Base-by-base conservation (phyloP, 306 rosid species). In the Morella rubra region DNA sequence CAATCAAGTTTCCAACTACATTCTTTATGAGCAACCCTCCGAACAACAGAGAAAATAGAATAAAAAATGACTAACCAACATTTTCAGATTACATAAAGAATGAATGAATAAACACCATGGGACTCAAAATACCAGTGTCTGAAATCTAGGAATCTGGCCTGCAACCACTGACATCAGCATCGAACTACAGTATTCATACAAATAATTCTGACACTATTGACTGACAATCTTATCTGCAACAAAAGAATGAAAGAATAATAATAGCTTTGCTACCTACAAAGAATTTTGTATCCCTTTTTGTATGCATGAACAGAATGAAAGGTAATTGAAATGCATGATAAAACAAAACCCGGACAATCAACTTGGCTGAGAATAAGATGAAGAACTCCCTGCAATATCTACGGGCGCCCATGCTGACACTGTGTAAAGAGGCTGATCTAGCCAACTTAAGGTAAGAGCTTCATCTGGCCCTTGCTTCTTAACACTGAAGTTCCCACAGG, bases 391-490 rank as follows among this genome's bases (percentile, higher is more conserved):
- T 12, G 87, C 86, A 45, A 52, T 90, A 79, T 92, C 89, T 55
- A 82, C 72, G 4, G 97, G 89, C 71, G 85, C 66, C 99, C 99
- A 96, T 50, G 91, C 97, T 18, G 99, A 92, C 32, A 96, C 93
- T 10, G 94, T 91, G 62, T 86, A 96, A 15, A 96, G 66, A 78
- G 93, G 86, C 73, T 89, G 96, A 32, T 91, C 93, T 50, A 82
- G 50, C 99, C 99, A 96, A 59, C 89, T 49, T 37, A 96, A 85
- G 8, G 88, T 87, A 13, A 96, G 52, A 8, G 76, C 90, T 67
- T 78, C 97, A 18, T 71, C 92, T 20, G 73, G 72, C 65, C 82
- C 89, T 71, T 83, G 79, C 88, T 82, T 89, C 86, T 54, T 90
- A 2, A 93, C 88, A 47, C 71, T 77, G 74, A 83, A 96, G 53